Evolutionary conservation across 305 asterid genomes (phyloP), one percentile per base, ranked within the genome.

Genomic region (Fraxinus velutina): DNA sequence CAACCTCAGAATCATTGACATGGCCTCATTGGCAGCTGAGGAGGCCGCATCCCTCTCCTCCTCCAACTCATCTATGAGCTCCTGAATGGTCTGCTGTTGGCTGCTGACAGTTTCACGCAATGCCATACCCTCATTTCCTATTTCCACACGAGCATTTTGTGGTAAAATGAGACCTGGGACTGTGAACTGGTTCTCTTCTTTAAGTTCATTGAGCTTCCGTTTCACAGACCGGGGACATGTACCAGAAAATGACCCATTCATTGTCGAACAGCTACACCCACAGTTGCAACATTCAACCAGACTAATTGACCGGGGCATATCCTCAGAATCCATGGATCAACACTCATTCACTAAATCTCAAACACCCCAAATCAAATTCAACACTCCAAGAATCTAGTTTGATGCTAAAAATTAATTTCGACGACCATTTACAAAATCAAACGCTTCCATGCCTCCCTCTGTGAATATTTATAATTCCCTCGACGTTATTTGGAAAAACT

Each of bases 1-100:
- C 89, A 96, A 86, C 90, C 99, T 90, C 84, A 96, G 89, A 83
- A 94, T 96, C 99, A 96, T 96, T 2, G 98, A 92, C 99, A 96
- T 96, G 64, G 99, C 97, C 86, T 96, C 66, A 55, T 55, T 55
- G 66, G 12, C 66, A 55, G 66, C 66, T 17, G 66, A 55, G 12
- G 66, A 55, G 2, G 98, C 84, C 1, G 98, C 99, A 73, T 93
- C 92, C 82, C 99, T 94, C 89, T 96, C 99, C 89, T 92, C 98
- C 33, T 96, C 99, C 90, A 96, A 85, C 88, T 96, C 99, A 24
- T 81, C 39, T 9, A 88, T 85, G 81, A 96, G 92, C 21, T 93
- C 98, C 85, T 90, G 93, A 85, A 96, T 92, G 2, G 88, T 90
- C 77, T 86, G 88, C 83, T 94, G 99, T 82, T 96, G 98, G 82